Evolutionary conservation across 208 protist species (phyloP).

Genomic region (Acanthamoeba triangularis): DNA sequence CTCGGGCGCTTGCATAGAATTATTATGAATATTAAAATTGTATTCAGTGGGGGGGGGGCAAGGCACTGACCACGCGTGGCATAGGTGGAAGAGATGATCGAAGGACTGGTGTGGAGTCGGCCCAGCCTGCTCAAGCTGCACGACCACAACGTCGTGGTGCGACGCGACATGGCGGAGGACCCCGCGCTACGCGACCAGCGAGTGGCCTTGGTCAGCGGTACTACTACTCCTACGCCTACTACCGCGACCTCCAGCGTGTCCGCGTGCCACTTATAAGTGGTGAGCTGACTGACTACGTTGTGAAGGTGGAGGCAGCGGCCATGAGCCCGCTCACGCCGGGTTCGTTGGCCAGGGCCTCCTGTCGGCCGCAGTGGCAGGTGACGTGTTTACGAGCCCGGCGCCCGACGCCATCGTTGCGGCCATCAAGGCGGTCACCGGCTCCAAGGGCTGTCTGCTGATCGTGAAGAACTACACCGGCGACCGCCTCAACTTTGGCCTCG

Average conservation of each 20-base stretch:
- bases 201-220: conserved; percentile 60
- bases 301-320: conserved; percentile 93
- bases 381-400: conserved; percentile 94
- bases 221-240: neutral
- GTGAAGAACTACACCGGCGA: conserved; percentile 96
- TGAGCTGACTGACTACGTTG: neutral
- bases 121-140: conserved; percentile 16
- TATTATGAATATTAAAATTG: too few relatives aligned
- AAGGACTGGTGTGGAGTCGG: conserved; percentile 29
- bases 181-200: conserved; percentile 7
- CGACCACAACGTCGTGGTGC: conserved; percentile 62
- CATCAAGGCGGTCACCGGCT: conserved; percentile 90
- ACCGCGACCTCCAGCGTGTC: neutral
- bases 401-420: conserved; percentile 90
- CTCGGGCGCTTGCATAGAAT: too few relatives aligned
- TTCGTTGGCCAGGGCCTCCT: conserved; percentile 94
- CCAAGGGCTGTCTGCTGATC: conserved; percentile 90
- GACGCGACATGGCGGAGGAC: conserved; percentile 54
- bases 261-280: neutral
- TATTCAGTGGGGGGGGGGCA: too few relatives aligned
- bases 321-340: conserved; percentile 94
- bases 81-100: conserved; percentile 67
- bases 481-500: conserved; percentile 94
- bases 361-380: conserved; percentile 94
- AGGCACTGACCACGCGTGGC: neutral